Conservation (phyloP, 2,329 filamentous ascomycete species). For the Aschersonia sp. region DNA sequence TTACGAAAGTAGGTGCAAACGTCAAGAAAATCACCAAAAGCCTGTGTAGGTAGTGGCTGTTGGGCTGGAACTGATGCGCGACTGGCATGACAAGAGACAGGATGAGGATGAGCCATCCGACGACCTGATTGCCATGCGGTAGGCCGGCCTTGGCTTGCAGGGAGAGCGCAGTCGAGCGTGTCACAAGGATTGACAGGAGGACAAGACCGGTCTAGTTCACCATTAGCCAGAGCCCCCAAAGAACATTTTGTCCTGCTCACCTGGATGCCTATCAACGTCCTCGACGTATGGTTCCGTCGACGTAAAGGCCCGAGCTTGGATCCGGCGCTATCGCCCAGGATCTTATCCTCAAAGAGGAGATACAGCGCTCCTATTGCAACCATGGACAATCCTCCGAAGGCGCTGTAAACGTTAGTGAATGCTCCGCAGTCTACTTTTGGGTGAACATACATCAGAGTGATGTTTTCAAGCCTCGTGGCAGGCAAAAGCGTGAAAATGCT, state of each 20-base stretch:
- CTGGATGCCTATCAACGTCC: conserved; percentile 52
- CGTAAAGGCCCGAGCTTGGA: conserved; percentile 7
- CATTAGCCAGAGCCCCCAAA: neutral
- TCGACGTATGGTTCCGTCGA: conserved; percentile 5
- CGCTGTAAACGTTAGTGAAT: conserved; percentile 26
- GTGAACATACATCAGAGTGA: conserved; percentile 52
- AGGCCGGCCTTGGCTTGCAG: conserved; percentile 75
- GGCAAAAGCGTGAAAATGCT: conserved; percentile 81
- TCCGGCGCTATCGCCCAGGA: conserved; percentile 25
- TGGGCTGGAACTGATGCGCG: conserved; percentile 65
- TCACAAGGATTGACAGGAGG: conserved; percentile 69
- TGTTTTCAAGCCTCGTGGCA: conserved; percentile 70
- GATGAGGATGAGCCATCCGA: conserved; percentile 71
- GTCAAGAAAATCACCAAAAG: conserved; percentile 81
- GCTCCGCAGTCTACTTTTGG: neutral
- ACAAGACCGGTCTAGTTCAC: conserved; percentile 53
- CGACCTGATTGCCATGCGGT: conserved; percentile 72
- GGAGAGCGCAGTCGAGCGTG: conserved; percentile 70
- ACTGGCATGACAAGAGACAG: conserved; percentile 66
- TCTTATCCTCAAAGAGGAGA: conserved; percentile 58
- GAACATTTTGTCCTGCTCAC: conserved; percentile 19
- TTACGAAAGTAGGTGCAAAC: conserved; percentile 86
- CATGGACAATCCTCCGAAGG: conserved; percentile 68
- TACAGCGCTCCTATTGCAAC: conserved; percentile 61
- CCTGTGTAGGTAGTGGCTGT: conserved; percentile 79